phyloP scores from a whole-genome alignment of 2,329 filamentous ascomycete genomes.

The Colletotrichum sp. region DNA sequence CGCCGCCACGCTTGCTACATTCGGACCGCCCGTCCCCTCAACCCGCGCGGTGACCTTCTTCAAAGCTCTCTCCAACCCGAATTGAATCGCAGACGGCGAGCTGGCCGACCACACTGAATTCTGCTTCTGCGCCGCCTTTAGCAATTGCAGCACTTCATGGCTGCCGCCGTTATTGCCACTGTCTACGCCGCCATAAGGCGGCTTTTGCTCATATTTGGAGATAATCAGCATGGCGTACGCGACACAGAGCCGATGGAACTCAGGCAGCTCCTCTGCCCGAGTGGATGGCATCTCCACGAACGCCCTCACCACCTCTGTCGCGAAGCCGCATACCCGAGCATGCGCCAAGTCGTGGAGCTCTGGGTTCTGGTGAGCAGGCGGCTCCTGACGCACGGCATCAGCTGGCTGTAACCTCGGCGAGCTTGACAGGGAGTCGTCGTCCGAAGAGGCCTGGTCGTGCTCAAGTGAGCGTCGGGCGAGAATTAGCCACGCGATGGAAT shows the following conservation, averaged over 20 bases:
- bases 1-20: not conserved
- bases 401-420: not conserved
- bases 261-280: slow-evolving; percentile 15
- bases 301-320: slow-evolving; percentile 11
- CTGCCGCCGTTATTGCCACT: not conserved
- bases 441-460: slow-evolving; percentile 8
- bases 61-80: slow-evolving; percentile 12
- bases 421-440: slow-evolving; percentile 14
- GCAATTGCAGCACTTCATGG: slow-evolving; percentile 5
- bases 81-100: slow-evolving; percentile 16
- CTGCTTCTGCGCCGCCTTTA: slow-evolving; percentile 10
- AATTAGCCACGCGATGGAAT: slow-evolving; percentile 37
- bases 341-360: not conserved
- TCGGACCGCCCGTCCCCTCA: not conserved
- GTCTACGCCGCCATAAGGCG: not conserved
- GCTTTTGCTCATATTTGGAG: slow-evolving; percentile 11
- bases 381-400: not conserved
- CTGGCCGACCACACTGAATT: slow-evolving; percentile 8
- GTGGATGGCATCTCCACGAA: slow-evolving; percentile 17
- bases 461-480: slow-evolving; percentile 25
- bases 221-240: slow-evolving; percentile 21
- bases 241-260: slow-evolving; percentile 16
- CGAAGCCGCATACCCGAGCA: slow-evolving; percentile 6
- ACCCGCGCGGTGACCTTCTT: slow-evolving; percentile 13
- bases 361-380: not conserved